Evolutionary conservation across 2,329 filamentous ascomycete genomes (phyloP), one percentile per base, ranked within the genome.

Genomic region (Fusarium xylarioides): DNA sequence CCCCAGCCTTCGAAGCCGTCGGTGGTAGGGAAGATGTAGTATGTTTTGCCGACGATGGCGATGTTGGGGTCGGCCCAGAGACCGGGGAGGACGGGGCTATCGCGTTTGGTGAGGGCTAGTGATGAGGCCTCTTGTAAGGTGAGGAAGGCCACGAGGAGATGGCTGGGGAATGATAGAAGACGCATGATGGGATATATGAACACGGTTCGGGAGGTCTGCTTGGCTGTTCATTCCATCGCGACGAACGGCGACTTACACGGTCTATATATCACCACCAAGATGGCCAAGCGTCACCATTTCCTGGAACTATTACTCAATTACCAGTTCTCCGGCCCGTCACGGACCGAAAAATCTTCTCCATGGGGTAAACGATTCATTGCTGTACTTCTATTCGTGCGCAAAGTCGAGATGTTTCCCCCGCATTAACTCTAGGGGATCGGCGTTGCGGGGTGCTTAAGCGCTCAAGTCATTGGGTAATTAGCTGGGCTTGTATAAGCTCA

Each of bases 61-160:
- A 86, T 84, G 74, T 87, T 86, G 19, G 85, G 85, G 50, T 86
- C 85, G 0, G 85, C 85, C 61, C 82, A 84, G 32, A 80, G 79
- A 12, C 83, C 83, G 1, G 79, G 69, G 1, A 85, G 67, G 4
- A 83, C 80, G 4, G 83, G 83, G 35, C 81, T 83, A 10, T 74
- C 64, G 8, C 74, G 64, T 19, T 77, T 76, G 18, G 42, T 16
- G 1, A 77, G 42, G 15, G 18, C 32, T 2, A 56, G 40, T 1
- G 66, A 50, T 10, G 58, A 46, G 1, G 50, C 21, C 6, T 44
- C 34, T 2, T 44, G 35, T 5, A 67, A 38, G 2, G 53, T 16
- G 0, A 74, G 50, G 15, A 62, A 60, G 0, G 37, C 44, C 50
- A 71, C 35, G 1, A 74, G 30, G 9, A 59, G 46, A 2, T 50